Percentiles rank a stretch among this genome's conserved stretches.
Conservation (phyloP, 306 rosid genomes). For the Cyclanthera cordifolia region DNA sequence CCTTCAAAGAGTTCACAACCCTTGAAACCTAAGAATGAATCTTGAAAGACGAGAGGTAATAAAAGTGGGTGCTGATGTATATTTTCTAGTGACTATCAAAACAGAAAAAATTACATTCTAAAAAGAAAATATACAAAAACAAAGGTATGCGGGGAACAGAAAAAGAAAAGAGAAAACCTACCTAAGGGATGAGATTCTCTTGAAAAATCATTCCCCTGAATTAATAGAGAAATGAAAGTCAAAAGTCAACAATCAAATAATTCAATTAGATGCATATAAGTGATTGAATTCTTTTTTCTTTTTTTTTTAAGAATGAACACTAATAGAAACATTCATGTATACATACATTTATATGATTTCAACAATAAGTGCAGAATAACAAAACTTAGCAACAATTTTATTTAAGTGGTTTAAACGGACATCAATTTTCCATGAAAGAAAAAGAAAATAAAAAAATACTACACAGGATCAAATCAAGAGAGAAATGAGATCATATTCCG, state of each 20-base stretch:
- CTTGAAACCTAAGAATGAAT: not conserved
- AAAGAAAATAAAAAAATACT: not conserved
- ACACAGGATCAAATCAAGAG: not conserved
- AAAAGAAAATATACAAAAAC: not conserved
- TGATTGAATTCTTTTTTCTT: not conserved
- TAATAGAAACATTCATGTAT: not conserved
- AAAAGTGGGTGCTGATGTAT: not conserved
- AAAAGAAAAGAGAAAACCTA: constrained; percentile 22
- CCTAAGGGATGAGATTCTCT: constrained; percentile 30
- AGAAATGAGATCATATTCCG: not conserved
- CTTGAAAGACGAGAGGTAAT: not conserved
- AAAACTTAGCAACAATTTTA: not conserved
- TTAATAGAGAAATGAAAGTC: constrained; percentile 15
- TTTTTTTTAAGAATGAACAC: not conserved
- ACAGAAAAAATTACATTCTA: not conserved
- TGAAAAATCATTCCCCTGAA: constrained; percentile 44
- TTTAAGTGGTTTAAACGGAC: not conserved
- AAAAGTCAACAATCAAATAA: not conserved
- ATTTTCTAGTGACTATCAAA: not conserved
- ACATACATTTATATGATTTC: not conserved
- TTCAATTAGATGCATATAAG: not conserved
- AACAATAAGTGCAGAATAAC: not conserved
- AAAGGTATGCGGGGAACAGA: constrained; percentile 7
- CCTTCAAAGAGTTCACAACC: not conserved
- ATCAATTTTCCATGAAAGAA: not conserved